phyloP scores from a whole-genome alignment of 164 flowering plant genomes.

The Akebia trifoliata region DNA sequence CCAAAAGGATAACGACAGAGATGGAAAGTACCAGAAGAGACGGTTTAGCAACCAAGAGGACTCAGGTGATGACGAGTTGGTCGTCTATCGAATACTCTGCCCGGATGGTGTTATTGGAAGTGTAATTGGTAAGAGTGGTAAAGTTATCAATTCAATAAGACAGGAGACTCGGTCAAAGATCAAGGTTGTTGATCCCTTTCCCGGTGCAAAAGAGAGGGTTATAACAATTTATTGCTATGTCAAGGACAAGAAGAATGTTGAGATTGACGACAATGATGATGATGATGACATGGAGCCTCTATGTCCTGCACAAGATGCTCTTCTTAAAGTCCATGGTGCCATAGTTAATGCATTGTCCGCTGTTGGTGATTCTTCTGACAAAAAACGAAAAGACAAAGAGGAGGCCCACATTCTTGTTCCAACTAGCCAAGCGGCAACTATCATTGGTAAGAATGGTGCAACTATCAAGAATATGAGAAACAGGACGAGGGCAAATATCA shows the following conservation, averaged over 20 bases:
- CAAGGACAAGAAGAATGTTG: conserved; percentile 59
- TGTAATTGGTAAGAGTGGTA: conserved; percentile 97
- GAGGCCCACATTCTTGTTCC: conserved; percentile 88
- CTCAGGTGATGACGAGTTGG: conserved; percentile 48
- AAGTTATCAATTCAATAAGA: conserved; percentile 77
- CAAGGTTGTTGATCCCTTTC: conserved; percentile 93
- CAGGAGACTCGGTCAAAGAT: conserved; percentile 79
- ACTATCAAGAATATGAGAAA: conserved; percentile 78
- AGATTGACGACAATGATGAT: conserved; percentile 66
- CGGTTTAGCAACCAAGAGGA: conserved; percentile 31
- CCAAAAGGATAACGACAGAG: conserved; percentile 42
- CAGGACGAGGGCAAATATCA: conserved; percentile 57
- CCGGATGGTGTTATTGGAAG: conserved; percentile 80
- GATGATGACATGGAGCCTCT: conserved; percentile 44
- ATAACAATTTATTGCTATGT: conserved; percentile 70
- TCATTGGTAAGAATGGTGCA: conserved; percentile 86
- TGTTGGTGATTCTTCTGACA: conserved; percentile 44
- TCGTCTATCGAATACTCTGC: conserved; percentile 85
- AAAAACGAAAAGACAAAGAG: conserved; percentile 47
- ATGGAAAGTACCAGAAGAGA: conserved; percentile 30
- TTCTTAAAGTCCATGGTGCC: conserved; percentile 78
- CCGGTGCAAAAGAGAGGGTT: conserved; percentile 79
- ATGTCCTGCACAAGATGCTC: conserved; percentile 93
- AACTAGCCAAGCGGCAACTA: conserved; percentile 80
- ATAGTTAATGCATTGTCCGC: conserved; percentile 57